A percentile compares a stretch with the other conserved stretches of the same genome.
phyloP scores from a whole-genome alignment of 805 yeast genomes.

The Nakazawaea wickerhamii region DNA sequence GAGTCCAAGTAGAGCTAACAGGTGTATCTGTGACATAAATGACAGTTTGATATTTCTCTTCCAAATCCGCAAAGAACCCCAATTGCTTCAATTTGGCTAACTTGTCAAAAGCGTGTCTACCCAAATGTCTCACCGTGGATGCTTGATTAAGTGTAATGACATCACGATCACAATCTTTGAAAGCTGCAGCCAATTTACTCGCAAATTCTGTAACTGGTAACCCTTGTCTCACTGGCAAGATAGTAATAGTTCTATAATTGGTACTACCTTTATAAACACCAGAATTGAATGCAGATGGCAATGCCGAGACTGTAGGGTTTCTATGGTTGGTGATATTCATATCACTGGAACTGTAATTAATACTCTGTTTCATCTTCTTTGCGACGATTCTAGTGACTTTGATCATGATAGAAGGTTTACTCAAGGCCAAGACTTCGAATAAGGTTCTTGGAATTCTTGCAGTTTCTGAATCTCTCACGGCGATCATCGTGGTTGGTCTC shows the following conservation, averaged over 20 bases:
- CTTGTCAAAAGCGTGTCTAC: constrained; percentile 89
- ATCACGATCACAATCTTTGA: constrained; percentile 63
- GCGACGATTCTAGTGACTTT: constrained; percentile 88
- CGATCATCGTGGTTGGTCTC: constrained; percentile 65
- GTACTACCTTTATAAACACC: constrained; percentile 27
- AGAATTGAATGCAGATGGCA: constrained; percentile 16
- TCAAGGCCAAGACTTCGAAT: constrained; percentile 77
- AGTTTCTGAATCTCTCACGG: constrained; percentile 89
- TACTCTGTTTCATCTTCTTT: constrained; percentile 29
- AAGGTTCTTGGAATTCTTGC: constrained; percentile 89
- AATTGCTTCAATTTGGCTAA: constrained; percentile 79
- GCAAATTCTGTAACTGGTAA: constrained; percentile 90
- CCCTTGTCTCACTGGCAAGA: constrained; percentile 73
- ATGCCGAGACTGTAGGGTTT: constrained; percentile 24
- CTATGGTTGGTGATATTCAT: constrained; percentile 3
- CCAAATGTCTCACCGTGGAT: constrained; percentile 71
- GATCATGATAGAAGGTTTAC: constrained; percentile 86
- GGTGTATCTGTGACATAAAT: constrained; percentile 86
- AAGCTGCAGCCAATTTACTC: constrained; percentile 59
- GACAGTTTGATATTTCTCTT: constrained; percentile 83
- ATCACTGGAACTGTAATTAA: constrained; percentile 14
- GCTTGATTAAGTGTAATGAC: constrained; percentile 83
- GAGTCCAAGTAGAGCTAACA: constrained; percentile 81
- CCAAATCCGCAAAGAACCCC: constrained; percentile 86
- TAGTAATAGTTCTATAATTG: constrained; percentile 75